These are phyloP conservation scores for Baorangia bicolor DNA, from an alignment of 768 basidiomycete genomes.

Conservation along the genomic window DNA sequence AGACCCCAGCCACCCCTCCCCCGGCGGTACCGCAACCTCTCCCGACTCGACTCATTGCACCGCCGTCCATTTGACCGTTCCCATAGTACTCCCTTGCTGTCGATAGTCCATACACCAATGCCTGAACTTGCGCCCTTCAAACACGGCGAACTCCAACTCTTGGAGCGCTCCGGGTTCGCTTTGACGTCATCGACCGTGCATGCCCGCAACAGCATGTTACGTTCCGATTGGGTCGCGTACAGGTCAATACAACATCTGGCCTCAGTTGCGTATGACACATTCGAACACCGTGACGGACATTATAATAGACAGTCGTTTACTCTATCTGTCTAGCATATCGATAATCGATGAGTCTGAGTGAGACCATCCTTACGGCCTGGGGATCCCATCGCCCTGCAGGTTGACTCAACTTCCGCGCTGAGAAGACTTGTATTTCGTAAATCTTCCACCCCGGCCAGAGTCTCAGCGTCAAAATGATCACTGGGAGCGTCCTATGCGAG, in stretches of 20 bases:
- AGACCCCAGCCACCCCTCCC: slow-evolving; percentile 29
- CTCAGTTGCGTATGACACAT: not conserved
- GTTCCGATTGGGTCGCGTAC: not conserved
- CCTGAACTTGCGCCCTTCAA: not conserved
- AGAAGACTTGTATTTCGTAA: not conserved
- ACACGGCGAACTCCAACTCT: not conserved
- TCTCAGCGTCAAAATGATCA: not conserved
- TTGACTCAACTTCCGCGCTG: too few relatives aligned
- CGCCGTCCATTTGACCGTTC: not conserved
- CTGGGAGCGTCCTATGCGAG: too few relatives aligned
- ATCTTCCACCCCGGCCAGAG: not conserved
- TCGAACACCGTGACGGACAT: not conserved
- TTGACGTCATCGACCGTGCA: slow-evolving; percentile 8
- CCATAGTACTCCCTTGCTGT: not conserved
- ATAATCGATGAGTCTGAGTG: too few relatives aligned
- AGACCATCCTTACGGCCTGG: too few relatives aligned
- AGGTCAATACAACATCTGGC: not conserved
- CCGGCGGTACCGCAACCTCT: slow-evolving; percentile 16
- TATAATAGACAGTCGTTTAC: not conserved
- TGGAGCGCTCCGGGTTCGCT: not conserved
- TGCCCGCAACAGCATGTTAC: slow-evolving; percentile 7
- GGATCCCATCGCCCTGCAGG: too few relatives aligned
- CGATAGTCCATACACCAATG: not conserved
- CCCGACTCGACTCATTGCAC: slow-evolving; percentile 4
- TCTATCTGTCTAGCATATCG: too few relatives aligned